These are phyloP conservation scores for Bretschneidera sinensis DNA, from an alignment of 345 rosid genomes.

Conservation along the genomic window DNA sequence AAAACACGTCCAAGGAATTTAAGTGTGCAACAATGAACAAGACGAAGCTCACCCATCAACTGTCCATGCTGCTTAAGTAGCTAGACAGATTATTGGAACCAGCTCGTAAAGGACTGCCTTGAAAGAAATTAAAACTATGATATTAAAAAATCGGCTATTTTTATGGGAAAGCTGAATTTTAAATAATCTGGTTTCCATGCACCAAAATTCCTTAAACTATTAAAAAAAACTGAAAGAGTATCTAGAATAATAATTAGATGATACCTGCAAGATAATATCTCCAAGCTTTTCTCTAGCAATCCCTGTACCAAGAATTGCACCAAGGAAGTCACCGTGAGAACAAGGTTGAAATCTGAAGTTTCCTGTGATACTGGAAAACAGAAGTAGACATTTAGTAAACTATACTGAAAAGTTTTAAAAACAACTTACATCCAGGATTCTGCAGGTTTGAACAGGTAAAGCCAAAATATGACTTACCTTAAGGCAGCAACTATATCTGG, in stretches of 20 bases:
- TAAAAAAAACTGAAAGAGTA: not conserved
- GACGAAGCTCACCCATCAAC: not conserved
- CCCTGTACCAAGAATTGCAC: constrained; percentile 89
- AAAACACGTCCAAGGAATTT: no score
- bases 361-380: constrained; percentile 56
- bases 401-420: not conserved
- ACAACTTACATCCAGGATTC: constrained; percentile 8
- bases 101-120: not conserved
- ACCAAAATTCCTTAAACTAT: no score
- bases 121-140: no score
- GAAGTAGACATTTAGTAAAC: constrained; percentile 14
- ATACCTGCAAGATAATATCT: constrained; percentile 86
- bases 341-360: constrained; percentile 71
- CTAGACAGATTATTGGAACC: not conserved
- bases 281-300: constrained; percentile 84
- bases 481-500: constrained; percentile 72
- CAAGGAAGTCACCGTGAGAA: constrained; percentile 94
- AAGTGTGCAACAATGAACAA: no score
- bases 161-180: no score
- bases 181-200: not conserved
- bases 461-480: constrained; percentile 36
- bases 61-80: not conserved
- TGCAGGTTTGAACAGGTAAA: not conserved
- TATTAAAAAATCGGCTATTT: no score
- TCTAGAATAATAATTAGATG: constrained; percentile 9